A percentile compares a stretch with the other conserved stretches of the same genome.
phyloP scores from a whole-genome alignment of 1,284 basidiomycete species.

The Malassezia psittaci region DNA sequence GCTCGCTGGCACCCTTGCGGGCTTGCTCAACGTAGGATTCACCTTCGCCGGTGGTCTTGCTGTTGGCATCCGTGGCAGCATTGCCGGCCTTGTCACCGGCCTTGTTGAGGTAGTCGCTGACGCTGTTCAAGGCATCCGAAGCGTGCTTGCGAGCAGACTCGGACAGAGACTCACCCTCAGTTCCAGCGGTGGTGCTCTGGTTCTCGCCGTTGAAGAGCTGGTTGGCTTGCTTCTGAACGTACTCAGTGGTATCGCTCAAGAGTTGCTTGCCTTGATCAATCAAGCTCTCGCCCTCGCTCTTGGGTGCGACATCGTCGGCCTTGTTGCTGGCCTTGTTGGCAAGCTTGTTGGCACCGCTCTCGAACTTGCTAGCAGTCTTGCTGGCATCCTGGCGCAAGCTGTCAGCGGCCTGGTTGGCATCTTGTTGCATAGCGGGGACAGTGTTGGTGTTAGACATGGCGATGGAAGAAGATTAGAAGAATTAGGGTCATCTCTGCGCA shows the following conservation, averaged over 20 bases:
- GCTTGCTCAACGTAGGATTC: slow-evolving; percentile 10
- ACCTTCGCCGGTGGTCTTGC: neutral
- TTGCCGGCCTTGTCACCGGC: slow-evolving; percentile 5
- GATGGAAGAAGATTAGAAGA: too few relatives aligned
- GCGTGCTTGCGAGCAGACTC: slow-evolving; percentile 16
- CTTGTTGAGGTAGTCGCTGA: slow-evolving; percentile 8
- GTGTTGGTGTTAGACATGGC: slow-evolving; percentile 4
- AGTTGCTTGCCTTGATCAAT: slow-evolving; percentile 4
- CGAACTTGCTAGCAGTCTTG: slow-evolving; percentile 5
- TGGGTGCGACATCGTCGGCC: neutral
- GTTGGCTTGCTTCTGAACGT: slow-evolving; percentile 10
- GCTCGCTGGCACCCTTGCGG: slow-evolving; percentile 3
- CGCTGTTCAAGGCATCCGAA: slow-evolving; percentile 9
- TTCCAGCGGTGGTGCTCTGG: neutral
- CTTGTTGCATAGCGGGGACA: neutral
- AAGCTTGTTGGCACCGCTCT: slow-evolving; percentile 4
- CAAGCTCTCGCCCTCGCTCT: neutral
- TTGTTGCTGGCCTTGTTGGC: neutral
- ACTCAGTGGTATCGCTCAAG: neutral
- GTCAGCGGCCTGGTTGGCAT: slow-evolving; percentile 5
- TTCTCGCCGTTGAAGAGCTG: neutral
- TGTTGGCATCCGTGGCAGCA: neutral
- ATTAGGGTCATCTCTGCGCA: neutral
- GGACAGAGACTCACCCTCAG: neutral
- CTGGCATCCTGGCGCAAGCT: slow-evolving; percentile 7